Percentiles rank a stretch among this genome's conserved stretches.
Conservation (phyloP, 306 rosid genomes). For the Adenanthera pavonina region DNA sequence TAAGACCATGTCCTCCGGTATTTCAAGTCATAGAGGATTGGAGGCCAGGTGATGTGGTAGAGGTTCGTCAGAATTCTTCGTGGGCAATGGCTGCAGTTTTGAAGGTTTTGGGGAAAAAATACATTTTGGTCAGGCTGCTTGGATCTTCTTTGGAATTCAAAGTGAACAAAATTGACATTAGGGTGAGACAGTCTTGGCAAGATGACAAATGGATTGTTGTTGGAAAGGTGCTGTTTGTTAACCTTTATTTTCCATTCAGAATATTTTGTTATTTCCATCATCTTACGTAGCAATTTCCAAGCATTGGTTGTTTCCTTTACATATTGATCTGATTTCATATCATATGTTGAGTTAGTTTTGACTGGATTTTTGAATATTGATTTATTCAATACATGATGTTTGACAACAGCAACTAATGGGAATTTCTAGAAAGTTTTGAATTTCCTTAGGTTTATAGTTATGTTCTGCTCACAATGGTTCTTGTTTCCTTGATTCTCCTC, state of each 20-base stretch:
- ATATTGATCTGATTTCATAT: not conserved
- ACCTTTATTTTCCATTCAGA: not conserved
- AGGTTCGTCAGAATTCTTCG: not conserved
- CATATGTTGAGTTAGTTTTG: not conserved
- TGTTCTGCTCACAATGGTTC: no score
- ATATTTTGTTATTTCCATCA: not conserved
- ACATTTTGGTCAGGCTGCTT: not conserved
- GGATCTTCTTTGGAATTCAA: conserved; percentile 1
- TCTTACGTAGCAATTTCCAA: not conserved
- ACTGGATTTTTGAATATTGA: not conserved
- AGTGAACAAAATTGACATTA: not conserved
- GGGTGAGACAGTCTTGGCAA: conserved; percentile 2
- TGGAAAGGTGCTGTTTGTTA: not conserved
- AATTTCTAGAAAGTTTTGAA: no score
- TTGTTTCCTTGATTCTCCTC: no score
- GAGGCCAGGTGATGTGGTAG: not conserved
- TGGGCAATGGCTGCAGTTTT: not conserved
- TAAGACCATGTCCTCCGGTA: not conserved
- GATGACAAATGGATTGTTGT: not conserved
- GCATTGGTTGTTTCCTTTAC: not conserved
- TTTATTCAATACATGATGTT: not conserved
- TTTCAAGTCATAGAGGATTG: not conserved
- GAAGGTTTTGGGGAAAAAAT: not conserved
- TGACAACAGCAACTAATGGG: not conserved
- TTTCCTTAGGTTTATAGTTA: no score